These are phyloP conservation scores for Nannochloropsis oceanica DNA, from an alignment of 108 stramenopile genomes.

Conservation along the genomic window DNA sequence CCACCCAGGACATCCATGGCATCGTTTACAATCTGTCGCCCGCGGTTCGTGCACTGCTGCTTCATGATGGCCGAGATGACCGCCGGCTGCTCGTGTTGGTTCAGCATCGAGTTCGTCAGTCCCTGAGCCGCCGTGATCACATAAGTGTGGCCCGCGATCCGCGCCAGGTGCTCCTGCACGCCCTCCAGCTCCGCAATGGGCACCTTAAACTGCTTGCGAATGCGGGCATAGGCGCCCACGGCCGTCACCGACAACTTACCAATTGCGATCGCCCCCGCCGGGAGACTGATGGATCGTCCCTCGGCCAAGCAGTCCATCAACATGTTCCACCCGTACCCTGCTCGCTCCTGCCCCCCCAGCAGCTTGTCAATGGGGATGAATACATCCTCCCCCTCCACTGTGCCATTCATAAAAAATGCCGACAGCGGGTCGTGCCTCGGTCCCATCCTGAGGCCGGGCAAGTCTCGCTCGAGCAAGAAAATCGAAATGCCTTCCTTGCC, in stretches of 20 bases:
- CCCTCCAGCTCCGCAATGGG: slow-evolving; percentile 97
- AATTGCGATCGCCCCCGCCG: slow-evolving; percentile 81
- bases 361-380: slow-evolving; percentile 92
- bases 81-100: slow-evolving; percentile 96
- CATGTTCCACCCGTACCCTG: slow-evolving; percentile 97
- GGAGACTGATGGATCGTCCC: slow-evolving; percentile 86
- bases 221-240: slow-evolving; percentile 82
- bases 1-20: slow-evolving; percentile 94
- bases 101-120: slow-evolving; percentile 93
- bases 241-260: slow-evolving; percentile 59
- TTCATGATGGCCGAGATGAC: slow-evolving; percentile 96
- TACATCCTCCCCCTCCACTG: slow-evolving; percentile 92
- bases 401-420: slow-evolving; percentile 90
- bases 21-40: slow-evolving; percentile 77
- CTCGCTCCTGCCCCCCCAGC: slow-evolving; percentile 84
- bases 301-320: slow-evolving; percentile 96
- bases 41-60: slow-evolving; percentile 88
- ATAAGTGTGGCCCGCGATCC: slow-evolving; percentile 71
- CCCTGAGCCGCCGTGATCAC: slow-evolving; percentile 76
- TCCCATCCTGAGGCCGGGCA: slow-evolving; percentile 77
- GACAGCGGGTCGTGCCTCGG: slow-evolving; percentile 54
- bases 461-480: slow-evolving; percentile 80
- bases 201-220: slow-evolving; percentile 93
- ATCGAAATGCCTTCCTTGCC: slow-evolving; percentile 88
- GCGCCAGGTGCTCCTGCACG: slow-evolving; percentile 88